Percentiles rank a stretch among this genome's conserved stretches.
Conservation (phyloP, 1,284 basidiomycete species). For the Peniophora sp. region DNA sequence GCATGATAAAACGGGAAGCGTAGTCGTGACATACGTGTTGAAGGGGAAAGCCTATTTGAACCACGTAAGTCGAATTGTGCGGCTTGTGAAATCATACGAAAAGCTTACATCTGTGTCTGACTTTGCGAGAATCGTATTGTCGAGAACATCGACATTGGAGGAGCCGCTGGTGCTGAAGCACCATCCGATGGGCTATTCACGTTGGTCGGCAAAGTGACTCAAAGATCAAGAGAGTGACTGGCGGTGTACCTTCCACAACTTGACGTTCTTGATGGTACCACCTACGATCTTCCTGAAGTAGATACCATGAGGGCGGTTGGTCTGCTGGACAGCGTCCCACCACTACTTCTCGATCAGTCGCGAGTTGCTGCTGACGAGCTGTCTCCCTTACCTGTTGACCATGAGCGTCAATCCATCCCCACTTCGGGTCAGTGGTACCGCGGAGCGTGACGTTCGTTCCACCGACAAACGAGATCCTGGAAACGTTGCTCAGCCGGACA, state of each 20-base stretch:
- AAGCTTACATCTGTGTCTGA: constrained; percentile 28
- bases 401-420: constrained; percentile 56
- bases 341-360: constrained; percentile 28
- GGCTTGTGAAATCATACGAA: neutral
- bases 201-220: neutral
- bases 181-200: constrained; percentile 45
- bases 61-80: neutral
- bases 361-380: no score
- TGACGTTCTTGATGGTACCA: constrained; percentile 50
- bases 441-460: constrained; percentile 52
- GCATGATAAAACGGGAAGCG: neutral
- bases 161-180: constrained; percentile 46
- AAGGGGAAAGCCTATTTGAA: constrained; percentile 45
- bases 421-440: constrained; percentile 42
- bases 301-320: constrained; percentile 47
- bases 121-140: constrained; percentile 45
- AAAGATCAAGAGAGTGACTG: neutral
- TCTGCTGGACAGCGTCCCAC: constrained; percentile 50
- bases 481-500: neutral
- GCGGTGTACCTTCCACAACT: constrained; percentile 44
- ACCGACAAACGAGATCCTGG: constrained; percentile 43
- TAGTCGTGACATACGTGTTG: constrained; percentile 40
- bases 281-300: constrained; percentile 43
- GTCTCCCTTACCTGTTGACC: constrained; percentile 48
- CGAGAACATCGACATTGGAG: constrained; percentile 40